Conservation (phyloP, 257 asterid genomes). For the Scutellaria baicalensis region DNA sequence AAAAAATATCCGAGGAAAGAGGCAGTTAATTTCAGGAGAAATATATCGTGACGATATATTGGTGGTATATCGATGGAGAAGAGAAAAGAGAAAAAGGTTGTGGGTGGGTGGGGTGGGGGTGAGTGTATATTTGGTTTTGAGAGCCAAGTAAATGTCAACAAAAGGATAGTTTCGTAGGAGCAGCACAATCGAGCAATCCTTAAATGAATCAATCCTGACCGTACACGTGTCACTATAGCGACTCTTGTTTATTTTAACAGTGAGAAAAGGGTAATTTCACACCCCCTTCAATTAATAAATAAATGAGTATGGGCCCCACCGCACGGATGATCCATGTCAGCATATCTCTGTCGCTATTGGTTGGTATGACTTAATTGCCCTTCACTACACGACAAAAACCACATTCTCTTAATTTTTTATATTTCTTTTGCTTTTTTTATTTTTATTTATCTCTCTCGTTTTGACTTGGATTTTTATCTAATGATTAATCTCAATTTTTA, state of each 20-base stretch:
- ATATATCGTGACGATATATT: background rate
- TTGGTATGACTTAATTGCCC: background rate
- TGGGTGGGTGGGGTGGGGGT: background rate
- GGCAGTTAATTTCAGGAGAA: background rate
- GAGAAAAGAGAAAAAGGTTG: background rate
- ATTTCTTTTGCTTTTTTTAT: background rate
- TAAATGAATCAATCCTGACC: background rate
- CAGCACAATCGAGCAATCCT: background rate
- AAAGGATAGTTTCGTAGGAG: background rate
- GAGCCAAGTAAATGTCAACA: background rate
- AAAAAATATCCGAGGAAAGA: no score
- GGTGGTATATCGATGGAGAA: background rate
- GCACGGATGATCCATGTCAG: slow-evolving; percentile 20
- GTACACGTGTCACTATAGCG: background rate
- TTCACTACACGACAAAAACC: background rate
- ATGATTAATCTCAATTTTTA: background rate
- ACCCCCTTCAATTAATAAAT: no score
- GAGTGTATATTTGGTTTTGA: background rate
- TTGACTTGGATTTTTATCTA: background rate
- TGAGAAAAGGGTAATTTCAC: background rate
- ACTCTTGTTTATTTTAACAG: background rate
- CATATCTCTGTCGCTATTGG: slow-evolving; percentile 28
- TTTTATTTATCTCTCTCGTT: no score
- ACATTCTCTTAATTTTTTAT: background rate
- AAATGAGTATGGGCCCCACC: slow-evolving; percentile 1